Conservation (phyloP, 108 stramenopile genomes). For the Fragilariopsis cylindrus region DNA sequence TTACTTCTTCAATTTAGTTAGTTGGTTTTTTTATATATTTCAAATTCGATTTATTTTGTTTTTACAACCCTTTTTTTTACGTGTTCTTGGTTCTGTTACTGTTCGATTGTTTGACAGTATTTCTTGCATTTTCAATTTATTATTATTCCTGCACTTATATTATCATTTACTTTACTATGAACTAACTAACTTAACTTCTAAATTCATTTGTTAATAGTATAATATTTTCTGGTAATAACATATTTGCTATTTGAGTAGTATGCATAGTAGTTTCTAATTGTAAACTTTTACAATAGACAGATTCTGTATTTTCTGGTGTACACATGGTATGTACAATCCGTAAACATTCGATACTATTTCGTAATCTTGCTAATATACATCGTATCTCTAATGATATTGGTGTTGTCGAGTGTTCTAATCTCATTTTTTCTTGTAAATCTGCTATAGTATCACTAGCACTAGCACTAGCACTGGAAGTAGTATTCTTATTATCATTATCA, state of each 20-base stretch:
- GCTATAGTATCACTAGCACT: slow-evolving; percentile 48
- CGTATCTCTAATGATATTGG: slow-evolving; percentile 55
- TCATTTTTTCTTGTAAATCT: slow-evolving; percentile 74
- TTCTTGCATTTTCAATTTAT: too few relatives aligned
- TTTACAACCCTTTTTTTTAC: too few relatives aligned
- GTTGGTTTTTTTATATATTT: too few relatives aligned
- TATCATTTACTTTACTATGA: too few relatives aligned
- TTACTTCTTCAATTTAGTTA: too few relatives aligned
- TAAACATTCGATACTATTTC: slow-evolving; percentile 77
- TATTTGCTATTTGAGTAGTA: slow-evolving; percentile 42
- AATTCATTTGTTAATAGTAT: slow-evolving; percentile 49
- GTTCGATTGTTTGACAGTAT: too few relatives aligned
- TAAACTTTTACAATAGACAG: slow-evolving; percentile 53
- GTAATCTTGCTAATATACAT: slow-evolving; percentile 56
- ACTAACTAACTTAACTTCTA: neutral
- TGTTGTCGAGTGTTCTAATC: slow-evolving; percentile 67
- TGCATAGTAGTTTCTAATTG: slow-evolving; percentile 33
- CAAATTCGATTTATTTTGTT: too few relatives aligned
- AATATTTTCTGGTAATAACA: slow-evolving; percentile 70
- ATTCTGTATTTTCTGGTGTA: slow-evolving; percentile 68
- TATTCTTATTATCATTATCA: too few relatives aligned
- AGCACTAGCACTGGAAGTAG: too few relatives aligned
- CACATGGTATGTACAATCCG: slow-evolving; percentile 62
- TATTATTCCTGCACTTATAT: too few relatives aligned
- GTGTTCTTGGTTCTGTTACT: too few relatives aligned